These are phyloP conservation scores for Arthrocladium fulminans DNA, from an alignment of 2,329 filamentous ascomycete species.

Conservation along the genomic window DNA sequence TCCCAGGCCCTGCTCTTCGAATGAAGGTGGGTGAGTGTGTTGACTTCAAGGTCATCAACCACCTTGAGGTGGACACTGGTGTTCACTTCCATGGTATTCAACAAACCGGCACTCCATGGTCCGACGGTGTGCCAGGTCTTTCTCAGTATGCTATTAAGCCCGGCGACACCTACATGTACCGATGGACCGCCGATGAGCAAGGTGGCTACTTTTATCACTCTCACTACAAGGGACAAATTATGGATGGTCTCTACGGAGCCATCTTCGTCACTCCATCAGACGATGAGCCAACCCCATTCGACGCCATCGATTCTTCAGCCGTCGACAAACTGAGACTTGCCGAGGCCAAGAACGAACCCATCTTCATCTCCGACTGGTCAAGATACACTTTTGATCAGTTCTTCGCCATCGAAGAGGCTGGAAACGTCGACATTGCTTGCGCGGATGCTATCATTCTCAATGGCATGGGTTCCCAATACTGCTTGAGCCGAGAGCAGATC, in stretches of 20 bases:
- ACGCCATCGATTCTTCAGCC: conserved; percentile 38
- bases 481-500: conserved; percentile 40
- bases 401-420: conserved; percentile 25
- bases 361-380: conserved; percentile 51
- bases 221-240: conserved; percentile 55
- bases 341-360: conserved; percentile 38
- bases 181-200: conserved; percentile 39
- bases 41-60: conserved; percentile 60
- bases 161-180: conserved; percentile 55
- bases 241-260: conserved; percentile 60
- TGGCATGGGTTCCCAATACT: conserved; percentile 50
- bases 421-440: conserved; percentile 41
- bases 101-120: conserved; percentile 64
- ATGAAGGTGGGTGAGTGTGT: conserved; percentile 65
- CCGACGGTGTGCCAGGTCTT: conserved; percentile 63
- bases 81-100: conserved; percentile 73
- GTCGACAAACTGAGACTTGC: conserved; percentile 41
- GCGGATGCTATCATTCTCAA: conserved; percentile 55
- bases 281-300: conserved; percentile 39
- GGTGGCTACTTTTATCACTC: conserved; percentile 61
- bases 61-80: conserved; percentile 54
- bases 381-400: conserved; percentile 45
- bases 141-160: conserved; percentile 60
- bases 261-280: conserved; percentile 46
- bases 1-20: conserved; percentile 64